Evolutionary conservation across 2,329 filamentous ascomycete species (phyloP).

Genomic region (Sporothrix pseudoabietina): DNA sequence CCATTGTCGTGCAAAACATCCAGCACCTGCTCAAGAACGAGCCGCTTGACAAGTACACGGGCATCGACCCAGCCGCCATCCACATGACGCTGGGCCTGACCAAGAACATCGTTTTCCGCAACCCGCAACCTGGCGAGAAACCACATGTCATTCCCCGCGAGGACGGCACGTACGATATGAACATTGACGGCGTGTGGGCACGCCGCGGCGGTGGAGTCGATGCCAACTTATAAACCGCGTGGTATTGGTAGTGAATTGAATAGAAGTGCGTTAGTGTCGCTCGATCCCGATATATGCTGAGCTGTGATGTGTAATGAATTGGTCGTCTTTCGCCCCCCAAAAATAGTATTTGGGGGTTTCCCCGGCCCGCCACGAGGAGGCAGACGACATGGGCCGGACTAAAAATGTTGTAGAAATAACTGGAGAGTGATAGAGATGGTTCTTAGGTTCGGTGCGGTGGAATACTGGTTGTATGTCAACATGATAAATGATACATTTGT

Average conservation of each 20-base stretch:
- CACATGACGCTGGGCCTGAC: slow-evolving; percentile 32
- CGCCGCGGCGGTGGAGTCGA: slow-evolving; percentile 28
- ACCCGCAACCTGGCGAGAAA: slow-evolving; percentile 17
- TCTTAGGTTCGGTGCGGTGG: not conserved
- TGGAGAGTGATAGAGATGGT: not conserved
- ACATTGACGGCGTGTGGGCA: slow-evolving; percentile 28
- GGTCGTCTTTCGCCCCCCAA: slow-evolving; percentile 22
- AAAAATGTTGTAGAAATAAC: slow-evolving; percentile 7
- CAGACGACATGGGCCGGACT: slow-evolving; percentile 24
- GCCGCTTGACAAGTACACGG: slow-evolving; percentile 27
- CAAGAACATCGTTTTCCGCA: slow-evolving; percentile 32
- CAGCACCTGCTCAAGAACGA: slow-evolving; percentile 30
- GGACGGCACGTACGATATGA: slow-evolving; percentile 30
- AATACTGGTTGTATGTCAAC: no score
- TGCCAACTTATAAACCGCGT: slow-evolving; percentile 22
- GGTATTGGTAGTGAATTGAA: no score
- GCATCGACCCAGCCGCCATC: slow-evolving; percentile 29
- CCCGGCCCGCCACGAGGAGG: slow-evolving; percentile 25
- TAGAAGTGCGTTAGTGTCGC: no score
- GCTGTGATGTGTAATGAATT: not conserved
- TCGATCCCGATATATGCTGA: no score
- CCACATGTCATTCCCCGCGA: slow-evolving; percentile 7
- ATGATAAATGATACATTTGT: no score
- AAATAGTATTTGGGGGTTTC: slow-evolving; percentile 5
- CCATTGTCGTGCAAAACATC: slow-evolving; percentile 31